Conservation (phyloP, 1,284 basidiomycete species). For the Tylopilus sp. region DNA sequence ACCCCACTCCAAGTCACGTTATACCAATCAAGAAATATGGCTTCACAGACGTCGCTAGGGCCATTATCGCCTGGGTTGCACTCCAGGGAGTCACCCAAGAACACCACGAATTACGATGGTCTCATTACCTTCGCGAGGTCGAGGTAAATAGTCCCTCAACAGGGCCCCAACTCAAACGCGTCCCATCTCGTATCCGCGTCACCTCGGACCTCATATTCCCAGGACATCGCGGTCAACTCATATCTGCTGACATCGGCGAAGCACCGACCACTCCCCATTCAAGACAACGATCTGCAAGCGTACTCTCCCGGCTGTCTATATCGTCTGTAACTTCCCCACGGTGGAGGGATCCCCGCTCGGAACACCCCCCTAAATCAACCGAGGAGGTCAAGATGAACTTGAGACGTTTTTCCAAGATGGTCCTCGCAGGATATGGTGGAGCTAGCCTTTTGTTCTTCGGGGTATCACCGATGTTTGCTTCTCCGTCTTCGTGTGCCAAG, state of each 20-base stretch:
- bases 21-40: constrained; percentile 61
- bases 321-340: constrained; percentile 30
- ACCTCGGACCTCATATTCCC: constrained; percentile 66
- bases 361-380: constrained; percentile 38
- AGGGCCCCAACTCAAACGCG: constrained; percentile 31
- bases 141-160: constrained; percentile 49
- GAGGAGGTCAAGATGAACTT: constrained; percentile 62
- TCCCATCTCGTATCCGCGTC: constrained; percentile 57
- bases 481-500: constrained; percentile 26
- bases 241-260: constrained; percentile 69
- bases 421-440: constrained; percentile 76
- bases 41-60: constrained; percentile 59
- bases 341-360: constrained; percentile 25
- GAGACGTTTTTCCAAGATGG: constrained; percentile 72
- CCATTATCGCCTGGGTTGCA: constrained; percentile 71
- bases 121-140: constrained; percentile 61
- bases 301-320: constrained; percentile 32
- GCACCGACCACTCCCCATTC: constrained; percentile 35
- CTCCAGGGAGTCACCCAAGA: constrained; percentile 75
- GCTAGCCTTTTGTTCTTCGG: constrained; percentile 77
- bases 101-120: constrained; percentile 70
- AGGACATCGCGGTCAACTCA: constrained; percentile 59
- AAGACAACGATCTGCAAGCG: constrained; percentile 23
- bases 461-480: constrained; percentile 45
- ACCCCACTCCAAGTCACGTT: constrained; percentile 47